These are phyloP conservation scores for Tolypocladium sp. DNA, from an alignment of 2,329 filamentous ascomycete species.

Conservation along the genomic window DNA sequence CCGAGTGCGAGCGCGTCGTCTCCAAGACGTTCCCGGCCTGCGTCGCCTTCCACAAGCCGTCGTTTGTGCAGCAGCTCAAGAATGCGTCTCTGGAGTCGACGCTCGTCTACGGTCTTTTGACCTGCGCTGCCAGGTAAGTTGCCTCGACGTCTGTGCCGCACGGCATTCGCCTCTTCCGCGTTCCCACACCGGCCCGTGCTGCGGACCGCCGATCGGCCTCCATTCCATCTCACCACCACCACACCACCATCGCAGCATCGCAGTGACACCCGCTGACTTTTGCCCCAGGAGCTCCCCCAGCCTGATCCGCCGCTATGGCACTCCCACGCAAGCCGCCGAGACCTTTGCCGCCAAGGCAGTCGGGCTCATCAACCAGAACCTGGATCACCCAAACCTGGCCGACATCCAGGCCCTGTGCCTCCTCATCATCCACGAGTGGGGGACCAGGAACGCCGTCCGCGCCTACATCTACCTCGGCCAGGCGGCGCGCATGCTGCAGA, in stretches of 20 bases:
- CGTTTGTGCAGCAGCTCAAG: constrained; percentile 52
- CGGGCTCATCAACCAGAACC: constrained; percentile 45
- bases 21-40: constrained; percentile 52
- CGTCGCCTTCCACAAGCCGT: constrained; percentile 54
- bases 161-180: constrained; percentile 10
- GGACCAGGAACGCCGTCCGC: constrained; percentile 50
- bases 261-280: not conserved
- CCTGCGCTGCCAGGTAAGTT: constrained; percentile 48
- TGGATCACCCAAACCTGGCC: constrained; percentile 50
- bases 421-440: constrained; percentile 55
- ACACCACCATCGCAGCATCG: not conserved
- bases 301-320: constrained; percentile 50
- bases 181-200: constrained; percentile 2
- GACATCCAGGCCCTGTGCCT: constrained; percentile 54
- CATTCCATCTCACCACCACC: not conserved
- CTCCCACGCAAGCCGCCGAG: constrained; percentile 46
- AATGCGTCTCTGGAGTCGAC: constrained; percentile 44
- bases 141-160: constrained; percentile 2
- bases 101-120: constrained; percentile 49
- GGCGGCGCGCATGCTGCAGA: constrained; percentile 55
- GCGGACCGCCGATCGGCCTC: not conserved
- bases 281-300: constrained; percentile 40
- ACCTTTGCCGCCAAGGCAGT: constrained; percentile 51
- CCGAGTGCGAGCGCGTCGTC: constrained; percentile 52
- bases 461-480: constrained; percentile 56